Evolutionary conservation across 192 early-diverging fungal species (phyloP).

Genomic region (Backusella circina): DNA sequence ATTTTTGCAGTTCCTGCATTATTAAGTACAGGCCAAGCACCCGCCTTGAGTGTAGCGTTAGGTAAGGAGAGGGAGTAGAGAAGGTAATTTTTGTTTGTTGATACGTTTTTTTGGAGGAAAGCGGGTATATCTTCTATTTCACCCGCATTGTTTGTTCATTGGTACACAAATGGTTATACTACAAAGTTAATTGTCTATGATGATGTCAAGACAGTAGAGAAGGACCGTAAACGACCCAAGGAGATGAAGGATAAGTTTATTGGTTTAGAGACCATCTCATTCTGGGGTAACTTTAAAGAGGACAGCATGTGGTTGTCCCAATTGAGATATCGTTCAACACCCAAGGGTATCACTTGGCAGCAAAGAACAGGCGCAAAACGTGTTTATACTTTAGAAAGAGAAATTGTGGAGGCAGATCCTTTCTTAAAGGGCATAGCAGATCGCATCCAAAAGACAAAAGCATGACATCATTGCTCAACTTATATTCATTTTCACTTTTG

Average conservation of each 20-base stretch:
- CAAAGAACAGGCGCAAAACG: background rate
- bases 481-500: background rate
- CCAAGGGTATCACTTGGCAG: constrained; percentile 20
- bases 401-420: constrained; percentile 22
- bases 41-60: constrained; percentile 19
- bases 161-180: constrained; percentile 24
- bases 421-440: constrained; percentile 24
- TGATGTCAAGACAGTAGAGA: constrained; percentile 26
- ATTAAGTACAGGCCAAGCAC: constrained; percentile 28
- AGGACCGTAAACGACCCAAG: constrained; percentile 18
- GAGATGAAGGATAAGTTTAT: constrained; percentile 28
- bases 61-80: constrained; percentile 12
- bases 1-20: constrained; percentile 29
- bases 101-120: constrained; percentile 2
- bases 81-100: background rate
- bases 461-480: constrained; percentile 5
- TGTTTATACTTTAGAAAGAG: constrained; percentile 24
- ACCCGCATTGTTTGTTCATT: constrained; percentile 30
- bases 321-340: constrained; percentile 15
- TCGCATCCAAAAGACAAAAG: constrained; percentile 3
- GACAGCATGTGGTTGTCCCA: constrained; percentile 26
- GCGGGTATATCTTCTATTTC: constrained; percentile 32
- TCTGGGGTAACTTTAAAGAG: constrained; percentile 19
- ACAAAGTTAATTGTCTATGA: constrained; percentile 27
- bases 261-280: constrained; percentile 26